These are phyloP conservation scores for Fraxinus sp. DNA, from an alignment of 305 asterid genomes.

Conservation along the genomic window DNA sequence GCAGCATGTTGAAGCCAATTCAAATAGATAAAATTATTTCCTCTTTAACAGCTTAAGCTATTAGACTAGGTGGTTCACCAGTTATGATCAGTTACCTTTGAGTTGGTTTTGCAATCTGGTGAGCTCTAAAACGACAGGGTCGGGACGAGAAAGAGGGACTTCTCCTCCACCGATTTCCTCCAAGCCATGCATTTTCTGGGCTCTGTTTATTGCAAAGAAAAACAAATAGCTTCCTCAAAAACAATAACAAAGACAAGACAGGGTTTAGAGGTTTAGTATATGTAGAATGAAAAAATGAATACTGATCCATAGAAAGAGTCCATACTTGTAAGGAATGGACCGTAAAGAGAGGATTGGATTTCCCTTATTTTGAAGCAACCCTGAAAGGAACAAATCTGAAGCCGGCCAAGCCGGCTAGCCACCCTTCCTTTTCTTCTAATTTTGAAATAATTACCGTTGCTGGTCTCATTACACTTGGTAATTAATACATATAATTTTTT, in stretches of 20 bases:
- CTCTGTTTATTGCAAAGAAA: neutral
- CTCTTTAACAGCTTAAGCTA: neutral
- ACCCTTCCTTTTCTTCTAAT: conserved; percentile 29
- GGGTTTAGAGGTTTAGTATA: conserved; percentile 37
- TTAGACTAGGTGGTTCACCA: neutral
- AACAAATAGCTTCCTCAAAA: conserved; percentile 16
- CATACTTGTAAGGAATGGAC: conserved; percentile 60
- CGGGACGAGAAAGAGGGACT: conserved; percentile 45
- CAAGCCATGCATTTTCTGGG: conserved; percentile 29
- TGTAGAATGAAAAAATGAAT: neutral
- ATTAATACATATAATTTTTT: neutral
- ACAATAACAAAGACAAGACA: conserved; percentile 6
- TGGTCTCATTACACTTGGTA: neutral
- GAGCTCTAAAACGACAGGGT: conserved; percentile 80
- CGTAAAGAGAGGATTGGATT: conserved; percentile 49
- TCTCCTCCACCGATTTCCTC: conserved; percentile 39
- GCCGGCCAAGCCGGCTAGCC: conserved; percentile 13
- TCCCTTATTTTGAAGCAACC: conserved; percentile 64
- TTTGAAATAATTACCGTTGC: neutral
- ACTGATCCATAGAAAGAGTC: conserved; percentile 32
- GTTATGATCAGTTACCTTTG: conserved; percentile 46
- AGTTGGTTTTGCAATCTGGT: conserved; percentile 70
- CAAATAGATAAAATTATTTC: neutral
- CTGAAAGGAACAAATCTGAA: conserved; percentile 23
- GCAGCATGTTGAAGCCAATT: neutral